Percentiles rank a stretch among this genome's conserved stretches.
phyloP scores from a whole-genome alignment of 2,329 filamentous ascomycete genomes.

The Ceratocystis albifundus region DNA sequence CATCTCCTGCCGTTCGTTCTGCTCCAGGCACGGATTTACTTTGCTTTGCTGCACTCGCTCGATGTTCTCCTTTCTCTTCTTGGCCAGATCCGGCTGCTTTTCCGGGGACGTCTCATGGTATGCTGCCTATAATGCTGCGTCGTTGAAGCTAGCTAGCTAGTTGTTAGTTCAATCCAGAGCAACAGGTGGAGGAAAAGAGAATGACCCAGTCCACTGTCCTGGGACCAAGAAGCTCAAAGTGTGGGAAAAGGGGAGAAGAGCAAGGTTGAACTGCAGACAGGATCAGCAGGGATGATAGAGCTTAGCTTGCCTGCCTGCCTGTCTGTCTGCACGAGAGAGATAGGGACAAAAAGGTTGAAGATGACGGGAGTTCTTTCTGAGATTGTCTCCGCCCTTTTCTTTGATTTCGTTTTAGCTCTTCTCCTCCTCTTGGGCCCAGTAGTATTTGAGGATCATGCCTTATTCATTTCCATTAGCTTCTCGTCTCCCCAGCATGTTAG shows the following conservation, averaged over 20 bases:
- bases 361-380: neutral
- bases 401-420: neutral
- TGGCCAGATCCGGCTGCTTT: neutral
- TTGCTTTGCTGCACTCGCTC: neutral
- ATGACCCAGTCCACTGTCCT: slow-evolving; percentile 7
- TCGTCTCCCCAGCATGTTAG: neutral
- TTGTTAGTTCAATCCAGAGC: neutral
- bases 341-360: neutral
- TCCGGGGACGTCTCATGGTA: neutral
- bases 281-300: neutral
- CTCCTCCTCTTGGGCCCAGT: neutral
- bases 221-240: neutral
- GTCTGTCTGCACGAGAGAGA: neutral
- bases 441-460: neutral
- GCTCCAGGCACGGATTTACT: too few species aligned
- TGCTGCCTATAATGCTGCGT: neutral
- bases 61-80: neutral
- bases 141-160: neutral
- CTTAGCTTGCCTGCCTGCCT: too few species aligned
- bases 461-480: neutral
- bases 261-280: neutral
- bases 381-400: neutral
- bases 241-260: slow-evolving; percentile 3
- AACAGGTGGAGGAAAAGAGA: neutral
- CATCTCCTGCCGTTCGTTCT: neutral